Conservation (phyloP, 140 eudicot species). For the Ambrosia hybrid region DNA sequence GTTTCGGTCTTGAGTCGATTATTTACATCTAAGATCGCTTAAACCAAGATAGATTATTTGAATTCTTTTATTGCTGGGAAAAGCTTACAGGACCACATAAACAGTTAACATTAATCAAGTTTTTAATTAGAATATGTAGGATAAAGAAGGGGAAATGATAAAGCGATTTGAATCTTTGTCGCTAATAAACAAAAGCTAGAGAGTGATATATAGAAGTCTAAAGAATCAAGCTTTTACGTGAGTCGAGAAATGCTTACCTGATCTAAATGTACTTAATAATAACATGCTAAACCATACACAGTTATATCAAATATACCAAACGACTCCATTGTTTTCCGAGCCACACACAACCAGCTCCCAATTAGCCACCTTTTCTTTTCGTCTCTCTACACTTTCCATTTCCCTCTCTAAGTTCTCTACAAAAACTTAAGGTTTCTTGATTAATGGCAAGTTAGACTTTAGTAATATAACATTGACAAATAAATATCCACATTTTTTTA, state of each 20-base stretch:
- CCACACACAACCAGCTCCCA: constrained; percentile 22
- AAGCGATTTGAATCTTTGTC: constrained; percentile 35
- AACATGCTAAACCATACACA: constrained; percentile 28
- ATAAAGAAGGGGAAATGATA: constrained; percentile 17
- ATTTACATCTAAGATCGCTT: constrained; percentile 4
- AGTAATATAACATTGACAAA: no score
- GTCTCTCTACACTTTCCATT: constrained; percentile 8
- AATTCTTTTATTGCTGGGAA: background rate
- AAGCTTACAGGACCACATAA: constrained; percentile 2
- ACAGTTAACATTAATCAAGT: background rate
- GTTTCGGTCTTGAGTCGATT: background rate
- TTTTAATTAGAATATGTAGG: background rate
- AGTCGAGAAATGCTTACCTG: constrained; percentile 34
- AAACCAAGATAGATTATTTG: constrained; percentile 6
- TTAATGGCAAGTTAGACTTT: background rate
- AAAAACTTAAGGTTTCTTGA: background rate
- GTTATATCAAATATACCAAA: constrained; percentile 25
- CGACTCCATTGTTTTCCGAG: constrained; percentile 42
- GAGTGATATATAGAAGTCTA: constrained; percentile 20
- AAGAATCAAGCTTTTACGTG: constrained; percentile 34
- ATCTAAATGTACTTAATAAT: constrained; percentile 23
- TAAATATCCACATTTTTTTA: no score
- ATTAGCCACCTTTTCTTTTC: constrained; percentile 15
- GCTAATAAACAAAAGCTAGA: constrained; percentile 40
- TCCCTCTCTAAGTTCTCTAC: background rate